These are phyloP conservation scores for Madurella fahalii DNA, from an alignment of 2,329 filamentous ascomycete genomes.

Conservation along the genomic window DNA sequence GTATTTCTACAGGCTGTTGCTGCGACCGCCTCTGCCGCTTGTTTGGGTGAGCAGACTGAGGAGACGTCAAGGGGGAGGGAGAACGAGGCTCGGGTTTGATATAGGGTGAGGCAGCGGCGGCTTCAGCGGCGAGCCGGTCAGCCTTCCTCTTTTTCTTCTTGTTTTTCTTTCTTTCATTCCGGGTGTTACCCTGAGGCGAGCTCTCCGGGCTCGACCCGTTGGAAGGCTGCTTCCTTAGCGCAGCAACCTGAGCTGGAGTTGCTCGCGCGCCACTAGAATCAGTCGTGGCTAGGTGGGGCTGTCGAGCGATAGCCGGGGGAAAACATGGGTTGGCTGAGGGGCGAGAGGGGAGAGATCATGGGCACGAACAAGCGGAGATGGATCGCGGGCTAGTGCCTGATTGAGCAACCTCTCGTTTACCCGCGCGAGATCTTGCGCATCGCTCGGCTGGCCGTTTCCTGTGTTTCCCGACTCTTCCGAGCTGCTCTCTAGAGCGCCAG, in stretches of 20 bases:
- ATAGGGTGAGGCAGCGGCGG: conserved; percentile 44
- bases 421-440: conserved; percentile 33
- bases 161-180: conserved; percentile 45
- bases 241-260: conserved; percentile 52
- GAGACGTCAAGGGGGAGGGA: conserved; percentile 51
- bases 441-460: conserved; percentile 34
- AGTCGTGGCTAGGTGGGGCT: conserved; percentile 30
- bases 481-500: conserved; percentile 38
- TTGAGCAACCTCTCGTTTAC: conserved; percentile 35
- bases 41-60: conserved; percentile 49
- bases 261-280: conserved; percentile 35
- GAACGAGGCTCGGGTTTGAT: conserved; percentile 65
- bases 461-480: conserved; percentile 39
- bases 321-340: conserved; percentile 69
- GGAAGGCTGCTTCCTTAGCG: conserved; percentile 48
- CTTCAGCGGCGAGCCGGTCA: conserved; percentile 45
- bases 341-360: conserved; percentile 71
- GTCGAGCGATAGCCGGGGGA: conserved; percentile 49
- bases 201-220: conserved; percentile 56
- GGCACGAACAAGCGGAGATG: conserved; percentile 64
- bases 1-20: conserved; percentile 36
- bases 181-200: conserved; percentile 51
- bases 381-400: conserved; percentile 38
- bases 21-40: conserved; percentile 53
- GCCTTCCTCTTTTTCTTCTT: conserved; percentile 52